These are phyloP conservation scores for Heterobasidion irregulare DNA, from an alignment of 1,284 basidiomycete species.

Conservation along the genomic window DNA sequence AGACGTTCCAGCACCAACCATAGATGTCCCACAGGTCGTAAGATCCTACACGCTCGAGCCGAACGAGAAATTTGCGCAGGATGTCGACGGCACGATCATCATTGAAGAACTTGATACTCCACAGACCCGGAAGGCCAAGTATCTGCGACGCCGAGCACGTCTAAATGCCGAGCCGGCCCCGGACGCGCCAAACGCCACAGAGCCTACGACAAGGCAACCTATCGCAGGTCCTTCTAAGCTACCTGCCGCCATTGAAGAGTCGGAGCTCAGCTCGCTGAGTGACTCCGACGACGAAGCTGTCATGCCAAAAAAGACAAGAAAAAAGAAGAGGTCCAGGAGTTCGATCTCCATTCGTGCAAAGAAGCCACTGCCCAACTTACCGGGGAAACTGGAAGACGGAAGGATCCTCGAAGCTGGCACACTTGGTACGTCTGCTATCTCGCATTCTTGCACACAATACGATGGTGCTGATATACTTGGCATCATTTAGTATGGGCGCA, in stretches of 20 bases:
- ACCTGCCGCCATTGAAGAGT: conserved; percentile 6
- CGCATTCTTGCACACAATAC: neutral
- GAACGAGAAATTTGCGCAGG: conserved; percentile 10
- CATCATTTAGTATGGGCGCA: conserved; percentile 33
- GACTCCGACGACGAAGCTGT: conserved; percentile 17
- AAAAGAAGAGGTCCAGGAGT: neutral
- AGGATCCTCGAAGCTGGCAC: conserved; percentile 27
- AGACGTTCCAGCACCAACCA: neutral
- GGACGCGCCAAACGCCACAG: neutral
- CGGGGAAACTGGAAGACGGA: conserved; percentile 16
- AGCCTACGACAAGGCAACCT: neutral
- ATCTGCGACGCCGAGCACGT: conserved; percentile 16
- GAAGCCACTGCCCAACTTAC: neutral
- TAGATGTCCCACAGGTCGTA: neutral
- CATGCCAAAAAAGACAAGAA: conserved; percentile 6
- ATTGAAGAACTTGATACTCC: conserved; percentile 68
- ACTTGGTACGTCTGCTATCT: conserved; percentile 20
- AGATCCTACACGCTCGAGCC: conserved; percentile 6
- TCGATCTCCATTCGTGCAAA: too few relatives aligned
- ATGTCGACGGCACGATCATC: conserved; percentile 37
- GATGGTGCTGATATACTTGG: neutral
- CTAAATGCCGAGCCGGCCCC: neutral
- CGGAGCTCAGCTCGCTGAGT: conserved; percentile 24
- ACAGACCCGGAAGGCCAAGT: conserved; percentile 49
- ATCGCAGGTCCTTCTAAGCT: neutral